Base-by-base conservation (phyloP, 495 filamentous ascomycete species). In the Podospora bellae-mahoneyi region DNA sequence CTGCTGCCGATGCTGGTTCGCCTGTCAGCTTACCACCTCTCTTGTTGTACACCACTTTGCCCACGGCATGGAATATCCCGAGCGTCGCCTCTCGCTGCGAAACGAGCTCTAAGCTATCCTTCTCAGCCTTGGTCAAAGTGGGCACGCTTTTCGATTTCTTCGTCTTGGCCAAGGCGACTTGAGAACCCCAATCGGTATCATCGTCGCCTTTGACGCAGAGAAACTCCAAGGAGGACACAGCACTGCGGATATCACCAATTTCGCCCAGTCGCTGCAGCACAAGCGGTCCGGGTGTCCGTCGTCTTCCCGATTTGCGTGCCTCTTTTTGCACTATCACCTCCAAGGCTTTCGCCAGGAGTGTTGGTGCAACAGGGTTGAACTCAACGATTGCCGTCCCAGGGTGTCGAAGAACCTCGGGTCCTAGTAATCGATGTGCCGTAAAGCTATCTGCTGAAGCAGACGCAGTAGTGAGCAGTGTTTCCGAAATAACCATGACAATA, bases 51-150 rank as follows among this genome's bases (percentile, higher is more conserved):
- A 97, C 87, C 3, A 98, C 90, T 71, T 93, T 97, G 18, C 94
- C 96, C 62, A 99, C 90, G 30, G 96, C 93, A 78, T 99, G 96
- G 73, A 99, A 99, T 66, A 99, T 89, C 1, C 93, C 94, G 6
- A 97, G 82, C 69, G 86, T 94, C 20, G 91, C 86, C 78, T 97
- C 93, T 61, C 96, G 86, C 72, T 94, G 92, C 1, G 90, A 92
- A 4, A 98, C 84, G 58, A 92, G 75, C 69, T 90, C 84, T 3
- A 96, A 76, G 19, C 87, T 90, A 63, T 91, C 87, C 62, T 84
- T 80, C 72, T 97, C 94, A 69, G 89, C 86, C 54, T 84, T 83
- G 0, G 92, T 94, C 27, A 93, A 70, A 2, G 86, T 74, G n/a
- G 81, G 77, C 23, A 79, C 75, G 34, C 84, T 82, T 68, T 84